Conservation (phyloP, 257 asterid genomes). For the Fraxinus excelsior region DNA sequence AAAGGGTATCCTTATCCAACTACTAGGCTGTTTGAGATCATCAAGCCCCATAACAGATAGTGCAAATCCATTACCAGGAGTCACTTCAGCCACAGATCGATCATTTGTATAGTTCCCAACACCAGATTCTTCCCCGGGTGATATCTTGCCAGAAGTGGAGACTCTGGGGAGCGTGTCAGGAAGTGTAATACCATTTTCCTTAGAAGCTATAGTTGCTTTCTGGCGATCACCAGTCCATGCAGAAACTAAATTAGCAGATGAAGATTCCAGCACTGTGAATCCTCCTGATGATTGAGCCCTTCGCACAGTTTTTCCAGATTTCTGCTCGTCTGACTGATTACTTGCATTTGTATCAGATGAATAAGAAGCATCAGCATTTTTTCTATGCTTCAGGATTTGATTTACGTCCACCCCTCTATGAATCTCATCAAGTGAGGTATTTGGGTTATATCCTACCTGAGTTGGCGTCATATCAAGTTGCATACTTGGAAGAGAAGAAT, state of each 20-base stretch:
- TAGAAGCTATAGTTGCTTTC: constrained; percentile 25
- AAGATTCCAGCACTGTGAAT: constrained; percentile 45
- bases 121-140: constrained; percentile 28
- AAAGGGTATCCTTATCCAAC: constrained; percentile 52
- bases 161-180: constrained; percentile 27
- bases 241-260: constrained; percentile 56
- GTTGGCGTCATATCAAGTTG: constrained; percentile 38
- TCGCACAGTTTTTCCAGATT: constrained; percentile 46
- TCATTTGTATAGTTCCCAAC: constrained; percentile 30
- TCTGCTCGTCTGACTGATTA: constrained; percentile 33
- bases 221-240: constrained; percentile 62
- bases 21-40: constrained; percentile 46
- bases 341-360: constrained; percentile 37
- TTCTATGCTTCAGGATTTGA: constrained; percentile 32
- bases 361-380: constrained; percentile 30
- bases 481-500: constrained; percentile 56
- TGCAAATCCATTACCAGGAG: constrained; percentile 24
- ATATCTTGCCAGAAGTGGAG: constrained; percentile 31
- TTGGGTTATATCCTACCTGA: constrained; percentile 39
- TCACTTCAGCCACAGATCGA: constrained; percentile 28
- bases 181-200: constrained; percentile 29
- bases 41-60: constrained; percentile 36
- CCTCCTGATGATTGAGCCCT: constrained; percentile 66
- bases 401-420: constrained; percentile 34
- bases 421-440: constrained; percentile 37